These are phyloP conservation scores for Fusarium cicatricum DNA, from an alignment of 2,329 filamentous ascomycete genomes.

Conservation along the genomic window DNA sequence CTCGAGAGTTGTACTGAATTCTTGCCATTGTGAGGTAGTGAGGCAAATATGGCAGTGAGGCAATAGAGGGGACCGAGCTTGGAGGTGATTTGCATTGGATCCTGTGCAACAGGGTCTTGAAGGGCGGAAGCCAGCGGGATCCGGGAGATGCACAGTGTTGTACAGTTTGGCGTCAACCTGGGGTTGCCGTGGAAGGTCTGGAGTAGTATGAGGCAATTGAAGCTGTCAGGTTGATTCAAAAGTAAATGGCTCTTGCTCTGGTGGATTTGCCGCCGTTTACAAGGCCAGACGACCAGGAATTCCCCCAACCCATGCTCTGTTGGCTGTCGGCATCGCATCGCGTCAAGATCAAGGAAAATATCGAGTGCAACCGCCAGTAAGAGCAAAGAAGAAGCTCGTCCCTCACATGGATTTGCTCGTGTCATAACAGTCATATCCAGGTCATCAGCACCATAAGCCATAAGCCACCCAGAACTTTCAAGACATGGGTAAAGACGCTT, in stretches of 20 bases:
- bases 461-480: conserved; percentile 27
- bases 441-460: conserved; percentile 19
- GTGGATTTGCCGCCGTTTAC: conserved; percentile 3
- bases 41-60: conserved; percentile 24
- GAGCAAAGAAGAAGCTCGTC: conserved; percentile 8
- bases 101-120: conserved; percentile 13
- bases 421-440: conserved; percentile 9
- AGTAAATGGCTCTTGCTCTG: conserved; percentile 9
- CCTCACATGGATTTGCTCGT: conserved; percentile 19
- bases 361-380: no score
- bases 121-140: conserved; percentile 30
- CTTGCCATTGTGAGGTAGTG: conserved; percentile 18
- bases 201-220: not conserved
- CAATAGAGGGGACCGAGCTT: conserved; percentile 26
- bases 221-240: not conserved
- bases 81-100: conserved; percentile 24
- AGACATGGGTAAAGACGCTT: conserved; percentile 6
- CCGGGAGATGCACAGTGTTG: conserved; percentile 38
- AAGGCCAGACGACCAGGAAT: conserved; percentile 19
- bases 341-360: not conserved
- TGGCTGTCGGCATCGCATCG: conserved; percentile 17
- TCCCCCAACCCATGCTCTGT: conserved; percentile 26
- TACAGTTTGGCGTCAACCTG: conserved; percentile 13
- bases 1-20: conserved; percentile 20
- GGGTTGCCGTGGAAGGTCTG: conserved; percentile 5